phyloP scores from a whole-genome alignment of 176 grass and related monocot genomes.

The Aegilops umbellulata region DNA sequence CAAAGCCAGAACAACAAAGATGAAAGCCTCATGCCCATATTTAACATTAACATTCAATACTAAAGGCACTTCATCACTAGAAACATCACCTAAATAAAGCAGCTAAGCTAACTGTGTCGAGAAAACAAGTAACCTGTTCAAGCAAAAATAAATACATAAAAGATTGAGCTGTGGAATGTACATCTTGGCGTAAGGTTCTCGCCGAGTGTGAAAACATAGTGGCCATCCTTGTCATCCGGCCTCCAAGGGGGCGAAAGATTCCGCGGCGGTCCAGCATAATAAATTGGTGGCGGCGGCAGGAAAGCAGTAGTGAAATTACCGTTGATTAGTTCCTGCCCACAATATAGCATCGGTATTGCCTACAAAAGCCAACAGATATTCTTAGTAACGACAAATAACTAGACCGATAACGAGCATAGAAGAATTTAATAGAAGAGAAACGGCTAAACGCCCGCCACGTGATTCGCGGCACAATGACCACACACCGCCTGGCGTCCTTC shows the following conservation, averaged over 20 bases:
- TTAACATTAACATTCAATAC: slow-evolving; percentile 16
- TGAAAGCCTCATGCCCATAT: not conserved
- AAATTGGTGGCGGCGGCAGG: slow-evolving; percentile 49
- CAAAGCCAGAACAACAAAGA: not conserved
- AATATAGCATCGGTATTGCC: slow-evolving; percentile 82
- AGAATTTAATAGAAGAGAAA: not conserved
- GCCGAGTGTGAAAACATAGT: slow-evolving; percentile 77
- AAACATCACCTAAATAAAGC: slow-evolving; percentile 17
- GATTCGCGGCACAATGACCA: not conserved
- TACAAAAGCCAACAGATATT: slow-evolving; percentile 37
- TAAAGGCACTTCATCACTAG: not conserved
- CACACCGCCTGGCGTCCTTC: not conserved
- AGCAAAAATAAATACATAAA: not conserved
- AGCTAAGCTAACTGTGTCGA: not conserved
- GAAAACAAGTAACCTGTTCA: slow-evolving; percentile 13
- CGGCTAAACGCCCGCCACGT: not conserved
- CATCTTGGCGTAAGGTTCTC: slow-evolving; percentile 93
- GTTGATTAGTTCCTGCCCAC: slow-evolving; percentile 70
- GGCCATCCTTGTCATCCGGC: slow-evolving; percentile 86
- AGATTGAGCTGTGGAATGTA: slow-evolving; percentile 36
- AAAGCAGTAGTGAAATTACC: slow-evolving; percentile 52
- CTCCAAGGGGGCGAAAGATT: slow-evolving; percentile 79
- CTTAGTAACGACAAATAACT: not conserved
- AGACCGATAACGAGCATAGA: not conserved
- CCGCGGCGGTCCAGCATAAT: slow-evolving; percentile 47